These are phyloP conservation scores for Fomitopsis pinicola DNA, from an alignment of 1,284 basidiomycete species.

Conservation along the genomic window DNA sequence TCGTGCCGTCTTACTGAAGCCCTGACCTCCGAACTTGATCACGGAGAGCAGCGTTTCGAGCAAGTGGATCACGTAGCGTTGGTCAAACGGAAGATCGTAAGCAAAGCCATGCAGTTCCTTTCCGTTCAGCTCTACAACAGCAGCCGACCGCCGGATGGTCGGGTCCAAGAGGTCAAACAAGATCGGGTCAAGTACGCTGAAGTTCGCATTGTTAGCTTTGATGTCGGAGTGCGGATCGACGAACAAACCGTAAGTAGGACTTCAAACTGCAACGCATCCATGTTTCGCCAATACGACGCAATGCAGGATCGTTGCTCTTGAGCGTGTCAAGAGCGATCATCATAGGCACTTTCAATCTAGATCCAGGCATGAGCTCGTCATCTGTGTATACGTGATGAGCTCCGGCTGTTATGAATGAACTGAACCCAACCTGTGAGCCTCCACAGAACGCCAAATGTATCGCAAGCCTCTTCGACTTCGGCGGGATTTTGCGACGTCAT, in stretches of 20 bases:
- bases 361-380: slow-evolving; percentile 77
- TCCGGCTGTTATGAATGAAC: background rate
- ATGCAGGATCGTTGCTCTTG: slow-evolving; percentile 66
- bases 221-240: slow-evolving; percentile 4
- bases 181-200: slow-evolving; percentile 80
- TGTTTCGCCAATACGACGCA: slow-evolving; percentile 81
- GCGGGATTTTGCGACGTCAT: slow-evolving; percentile 50
- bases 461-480: slow-evolving; percentile 62
- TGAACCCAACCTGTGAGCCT: slow-evolving; percentile 68
- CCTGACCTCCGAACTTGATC: slow-evolving; percentile 84
- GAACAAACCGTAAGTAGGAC: slow-evolving; percentile 77
- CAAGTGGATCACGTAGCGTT: slow-evolving; percentile 65
- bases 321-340: slow-evolving; percentile 84
- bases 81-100: slow-evolving; percentile 78
- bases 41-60: slow-evolving; percentile 77
- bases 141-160: slow-evolving; percentile 49
- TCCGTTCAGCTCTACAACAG: slow-evolving; percentile 50
- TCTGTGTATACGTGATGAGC: slow-evolving; percentile 43
- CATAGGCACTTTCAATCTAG: slow-evolving; percentile 80
- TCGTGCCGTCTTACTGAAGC: slow-evolving; percentile 71
- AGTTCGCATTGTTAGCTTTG: slow-evolving; percentile 24
- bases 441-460: slow-evolving; percentile 93
- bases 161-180: slow-evolving; percentile 78
- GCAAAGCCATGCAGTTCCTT: slow-evolving; percentile 62
- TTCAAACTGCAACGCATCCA: slow-evolving; percentile 95